Evolutionary conservation across 768 basidiomycete genomes (phyloP).

Genomic region (Polyporus arcularius): DNA sequence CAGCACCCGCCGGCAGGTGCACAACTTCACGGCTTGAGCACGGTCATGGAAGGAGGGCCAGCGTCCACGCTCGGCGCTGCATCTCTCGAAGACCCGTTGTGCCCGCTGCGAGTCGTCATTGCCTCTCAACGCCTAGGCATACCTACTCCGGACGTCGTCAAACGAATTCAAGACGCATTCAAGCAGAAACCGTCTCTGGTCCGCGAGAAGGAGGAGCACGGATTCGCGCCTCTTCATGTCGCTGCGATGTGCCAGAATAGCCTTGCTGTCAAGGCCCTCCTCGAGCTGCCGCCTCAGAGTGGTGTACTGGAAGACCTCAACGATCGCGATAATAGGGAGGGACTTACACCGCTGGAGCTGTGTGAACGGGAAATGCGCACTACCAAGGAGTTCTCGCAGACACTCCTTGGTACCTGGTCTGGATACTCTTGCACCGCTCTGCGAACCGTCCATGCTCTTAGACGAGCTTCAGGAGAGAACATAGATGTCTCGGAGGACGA

Average conservation of each 20-base stretch:
- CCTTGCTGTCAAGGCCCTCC: slow-evolving; percentile 2
- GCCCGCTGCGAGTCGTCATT: slow-evolving; percentile 15
- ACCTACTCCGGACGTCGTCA: not conserved
- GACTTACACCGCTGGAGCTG: slow-evolving; percentile 13
- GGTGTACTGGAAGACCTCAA: not conserved
- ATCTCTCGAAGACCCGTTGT: not conserved
- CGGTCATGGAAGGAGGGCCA: not conserved
- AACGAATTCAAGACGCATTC: slow-evolving; percentile 6
- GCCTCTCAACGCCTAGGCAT: not conserved
- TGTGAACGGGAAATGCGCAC: slow-evolving; percentile 8
- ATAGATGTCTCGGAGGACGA: not conserved
- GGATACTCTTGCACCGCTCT: not conserved
- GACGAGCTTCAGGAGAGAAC: slow-evolving; percentile 3
- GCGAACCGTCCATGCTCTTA: slow-evolving; percentile 7
- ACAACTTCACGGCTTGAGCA: not conserved
- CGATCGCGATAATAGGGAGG: slow-evolving; percentile 7
- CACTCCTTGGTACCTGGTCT: not conserved
- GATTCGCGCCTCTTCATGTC: slow-evolving; percentile 17
- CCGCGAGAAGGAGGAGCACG: slow-evolving; percentile 9
- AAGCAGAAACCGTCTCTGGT: not conserved
- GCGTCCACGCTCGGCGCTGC: not conserved
- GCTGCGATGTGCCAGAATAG: slow-evolving; percentile 9
- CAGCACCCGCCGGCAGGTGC: not conserved
- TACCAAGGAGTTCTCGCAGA: not conserved
- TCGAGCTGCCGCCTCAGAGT: slow-evolving; percentile 3